Evolutionary conservation across 202 grass and related monocot species (phyloP).

Genomic region (Brachypodium distachyon): DNA sequence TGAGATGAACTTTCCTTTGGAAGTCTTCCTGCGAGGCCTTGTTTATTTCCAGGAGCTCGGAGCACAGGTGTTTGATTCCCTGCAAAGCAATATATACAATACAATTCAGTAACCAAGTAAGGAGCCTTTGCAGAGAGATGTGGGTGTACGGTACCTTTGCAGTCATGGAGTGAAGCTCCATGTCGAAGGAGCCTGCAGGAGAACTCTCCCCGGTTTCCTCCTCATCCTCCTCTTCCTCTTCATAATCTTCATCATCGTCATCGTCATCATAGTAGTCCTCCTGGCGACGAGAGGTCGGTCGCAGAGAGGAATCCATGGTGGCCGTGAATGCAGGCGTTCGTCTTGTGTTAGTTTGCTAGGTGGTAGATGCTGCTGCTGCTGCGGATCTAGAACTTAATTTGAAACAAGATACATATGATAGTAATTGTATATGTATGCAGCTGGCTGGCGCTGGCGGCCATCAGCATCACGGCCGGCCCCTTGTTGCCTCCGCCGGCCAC

Average conservation of each 20-base stretch:
- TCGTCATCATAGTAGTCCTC: not conserved
- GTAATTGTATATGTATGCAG: too few relatives aligned
- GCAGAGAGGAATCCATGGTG: too few relatives aligned
- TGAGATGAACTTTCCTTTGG: conserved; percentile 16
- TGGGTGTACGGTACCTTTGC: conserved; percentile 33
- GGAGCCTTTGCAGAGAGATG: not conserved
- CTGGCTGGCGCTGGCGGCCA: too few relatives aligned
- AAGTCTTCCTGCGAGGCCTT: conserved; percentile 56
- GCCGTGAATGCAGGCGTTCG: too few relatives aligned
- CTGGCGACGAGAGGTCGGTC: not conserved
- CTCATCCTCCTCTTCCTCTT: not conserved
- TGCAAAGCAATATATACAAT: not conserved
- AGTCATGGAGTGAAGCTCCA: conserved; percentile 41
- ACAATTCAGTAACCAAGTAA: not conserved
- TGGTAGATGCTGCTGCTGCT: too few relatives aligned
- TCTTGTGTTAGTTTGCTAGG: too few relatives aligned
- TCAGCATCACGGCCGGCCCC: too few relatives aligned
- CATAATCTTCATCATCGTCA: not conserved
- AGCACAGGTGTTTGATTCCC: conserved; percentile 54
- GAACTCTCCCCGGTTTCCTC: not conserved
- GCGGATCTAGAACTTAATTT: too few relatives aligned
- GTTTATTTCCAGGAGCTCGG: conserved; percentile 58
- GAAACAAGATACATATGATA: too few relatives aligned
- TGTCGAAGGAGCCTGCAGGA: not conserved
- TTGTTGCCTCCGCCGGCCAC: too few relatives aligned